Evolutionary conservation across 495 filamentous ascomycete genomes (phyloP).

Genomic region (Lineolata rhizophorae): DNA sequence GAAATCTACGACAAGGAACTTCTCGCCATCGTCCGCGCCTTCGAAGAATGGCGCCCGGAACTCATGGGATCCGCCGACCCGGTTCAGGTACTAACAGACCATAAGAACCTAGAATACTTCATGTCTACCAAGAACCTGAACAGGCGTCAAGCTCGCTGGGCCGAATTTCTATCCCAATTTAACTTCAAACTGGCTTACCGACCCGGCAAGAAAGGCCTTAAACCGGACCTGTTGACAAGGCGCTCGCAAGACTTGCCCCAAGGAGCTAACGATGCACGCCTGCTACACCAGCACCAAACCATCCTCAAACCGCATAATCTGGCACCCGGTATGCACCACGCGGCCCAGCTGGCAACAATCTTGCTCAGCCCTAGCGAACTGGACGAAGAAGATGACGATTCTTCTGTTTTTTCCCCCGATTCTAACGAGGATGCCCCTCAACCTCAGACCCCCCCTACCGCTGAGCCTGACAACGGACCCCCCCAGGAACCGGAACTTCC

Average conservation of each 20-base stretch:
- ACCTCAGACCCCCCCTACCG: neutral
- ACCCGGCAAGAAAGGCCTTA: constrained; percentile 5
- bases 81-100: constrained; percentile 14
- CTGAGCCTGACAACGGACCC: no score
- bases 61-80: constrained; percentile 7
- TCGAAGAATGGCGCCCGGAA: constrained; percentile 15
- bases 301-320: neutral
- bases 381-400: neutral
- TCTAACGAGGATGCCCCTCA: neutral
- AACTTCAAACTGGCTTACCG: constrained; percentile 10
- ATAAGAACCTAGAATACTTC: constrained; percentile 18
- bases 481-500: no score
- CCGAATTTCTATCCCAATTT: constrained; percentile 6
- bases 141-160: constrained; percentile 9
- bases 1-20: constrained; percentile 19
- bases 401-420: neutral
- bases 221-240: constrained; percentile 8
- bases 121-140: constrained; percentile 9
- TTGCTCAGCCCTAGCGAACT: neutral
- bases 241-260: constrained; percentile 4
- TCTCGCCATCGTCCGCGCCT: constrained; percentile 15
- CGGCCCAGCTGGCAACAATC: neutral
- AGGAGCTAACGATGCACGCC: neutral
- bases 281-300: neutral
- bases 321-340: neutral